These are phyloP conservation scores for Fusarium vanettenii DNA, from an alignment of 2,329 filamentous ascomycete genomes.

Conservation along the genomic window DNA sequence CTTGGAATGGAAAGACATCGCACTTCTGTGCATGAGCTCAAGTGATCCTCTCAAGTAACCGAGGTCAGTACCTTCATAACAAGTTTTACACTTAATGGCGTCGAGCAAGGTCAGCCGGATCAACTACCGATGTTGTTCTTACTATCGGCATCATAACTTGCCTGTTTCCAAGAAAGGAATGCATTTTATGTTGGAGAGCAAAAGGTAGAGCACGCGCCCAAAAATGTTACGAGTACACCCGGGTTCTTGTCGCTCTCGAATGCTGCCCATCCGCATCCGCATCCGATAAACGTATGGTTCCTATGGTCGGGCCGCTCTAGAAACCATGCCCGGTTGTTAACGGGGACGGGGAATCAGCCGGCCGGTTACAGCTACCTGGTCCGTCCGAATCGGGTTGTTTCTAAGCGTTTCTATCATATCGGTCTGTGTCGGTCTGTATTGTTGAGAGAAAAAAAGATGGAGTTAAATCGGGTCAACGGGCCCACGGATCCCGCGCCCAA, in stretches of 20 bases:
- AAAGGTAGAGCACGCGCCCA: background rate
- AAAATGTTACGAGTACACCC: background rate
- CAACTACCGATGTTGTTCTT: background rate
- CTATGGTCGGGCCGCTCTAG: constrained; percentile 19
- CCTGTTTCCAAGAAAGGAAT: background rate
- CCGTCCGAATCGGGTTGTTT: background rate
- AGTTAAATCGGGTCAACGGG: constrained; percentile 26
- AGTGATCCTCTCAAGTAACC: background rate
- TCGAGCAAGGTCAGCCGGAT: background rate
- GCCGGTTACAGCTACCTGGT: background rate
- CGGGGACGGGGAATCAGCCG: constrained; percentile 15
- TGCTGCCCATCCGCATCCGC: background rate
- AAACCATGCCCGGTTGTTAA: constrained; percentile 10
- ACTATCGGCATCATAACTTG: background rate
- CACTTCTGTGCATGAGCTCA: background rate
- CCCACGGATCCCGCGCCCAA: constrained; percentile 26
- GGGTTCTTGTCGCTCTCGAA: background rate
- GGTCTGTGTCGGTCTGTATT: constrained; percentile 12
- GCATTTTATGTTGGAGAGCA: background rate
- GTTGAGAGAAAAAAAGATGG: constrained; percentile 12
- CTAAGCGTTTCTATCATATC: background rate
- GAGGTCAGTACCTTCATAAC: background rate
- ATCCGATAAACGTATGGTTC: background rate
- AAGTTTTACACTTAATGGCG: background rate
- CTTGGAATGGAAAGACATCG: background rate